Percentiles rank a stretch among this genome's conserved stretches.
These are phyloP conservation scores for Cynanchum wilfordii DNA, from an alignment of 257 asterid species.

Conservation along the genomic window DNA sequence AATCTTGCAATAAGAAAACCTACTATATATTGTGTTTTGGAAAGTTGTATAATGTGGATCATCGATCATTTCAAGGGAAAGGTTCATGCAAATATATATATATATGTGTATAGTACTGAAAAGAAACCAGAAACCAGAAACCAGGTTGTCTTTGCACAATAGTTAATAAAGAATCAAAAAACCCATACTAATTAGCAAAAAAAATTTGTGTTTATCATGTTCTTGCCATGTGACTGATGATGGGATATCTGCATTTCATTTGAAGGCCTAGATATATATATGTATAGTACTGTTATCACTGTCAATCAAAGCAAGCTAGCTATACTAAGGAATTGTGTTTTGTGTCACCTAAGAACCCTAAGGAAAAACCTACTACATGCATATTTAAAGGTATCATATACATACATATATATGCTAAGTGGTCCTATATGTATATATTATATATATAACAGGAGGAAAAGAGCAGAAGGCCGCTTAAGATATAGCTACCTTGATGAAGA, in stretches of 20 bases:
- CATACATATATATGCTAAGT: not conserved
- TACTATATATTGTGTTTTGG: too few relatives aligned
- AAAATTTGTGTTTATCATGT: not conserved
- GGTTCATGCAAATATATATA: not conserved
- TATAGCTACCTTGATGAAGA: not conserved
- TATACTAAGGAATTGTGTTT: not conserved
- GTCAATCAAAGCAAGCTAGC: not conserved
- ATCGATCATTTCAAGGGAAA: not conserved
- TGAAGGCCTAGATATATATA: not conserved
- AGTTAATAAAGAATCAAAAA: slow-evolving; percentile 5
- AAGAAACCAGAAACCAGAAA: not conserved
- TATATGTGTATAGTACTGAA: too few relatives aligned
- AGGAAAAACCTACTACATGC: slow-evolving; percentile 4
- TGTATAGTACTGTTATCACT: not conserved
- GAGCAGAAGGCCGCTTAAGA: not conserved
- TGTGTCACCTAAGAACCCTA: slow-evolving; percentile 18
- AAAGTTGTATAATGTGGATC: not conserved
- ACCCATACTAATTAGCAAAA: slow-evolving; percentile 7
- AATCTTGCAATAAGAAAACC: too few relatives aligned
- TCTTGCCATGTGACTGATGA: slow-evolving; percentile 3
- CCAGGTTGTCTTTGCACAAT: not conserved
- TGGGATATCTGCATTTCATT: not conserved
- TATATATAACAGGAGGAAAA: slow-evolving; percentile 12
- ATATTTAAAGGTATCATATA: not conserved
- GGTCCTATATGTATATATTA: slow-evolving; percentile 20